Conservation (phyloP, 2,329 filamentous ascomycete species). For the Drechslera avenae region DNA sequence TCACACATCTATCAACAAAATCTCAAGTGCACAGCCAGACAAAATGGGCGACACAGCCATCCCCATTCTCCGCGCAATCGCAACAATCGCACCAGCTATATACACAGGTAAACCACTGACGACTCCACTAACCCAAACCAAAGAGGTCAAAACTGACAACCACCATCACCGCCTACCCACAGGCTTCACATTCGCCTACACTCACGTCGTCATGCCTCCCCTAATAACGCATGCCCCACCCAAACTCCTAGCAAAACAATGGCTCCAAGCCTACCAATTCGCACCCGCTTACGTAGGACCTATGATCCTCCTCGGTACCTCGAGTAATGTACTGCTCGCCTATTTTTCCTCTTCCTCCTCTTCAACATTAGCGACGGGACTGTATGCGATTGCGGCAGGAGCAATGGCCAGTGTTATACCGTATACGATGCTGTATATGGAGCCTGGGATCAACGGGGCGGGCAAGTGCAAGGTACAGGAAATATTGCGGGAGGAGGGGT, state of each 20-base stretch:
- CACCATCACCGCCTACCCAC: too few relatives aligned
- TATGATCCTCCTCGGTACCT: constrained; percentile 41
- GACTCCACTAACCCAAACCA: not conserved
- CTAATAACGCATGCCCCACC: constrained; percentile 40
- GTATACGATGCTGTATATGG: constrained; percentile 48
- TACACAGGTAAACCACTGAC: constrained; percentile 25
- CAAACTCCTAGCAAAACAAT: constrained; percentile 47
- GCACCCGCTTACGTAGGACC: constrained; percentile 46
- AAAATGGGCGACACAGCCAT: constrained; percentile 2
- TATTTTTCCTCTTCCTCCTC: constrained; percentile 10
- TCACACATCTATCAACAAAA: not conserved
- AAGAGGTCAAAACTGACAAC: not conserved
- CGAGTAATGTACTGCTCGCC: constrained; percentile 41
- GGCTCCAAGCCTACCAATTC: constrained; percentile 48
- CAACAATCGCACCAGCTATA: constrained; percentile 30
- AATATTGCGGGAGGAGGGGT: constrained; percentile 34
- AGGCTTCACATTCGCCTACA: constrained; percentile 44
- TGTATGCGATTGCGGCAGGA: constrained; percentile 36
- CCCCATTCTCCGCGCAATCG: constrained; percentile 22
- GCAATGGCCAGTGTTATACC: constrained; percentile 41
- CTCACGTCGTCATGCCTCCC: constrained; percentile 45
- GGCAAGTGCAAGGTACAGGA: constrained; percentile 48
- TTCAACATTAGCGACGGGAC: constrained; percentile 6
- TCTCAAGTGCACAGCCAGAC: not conserved
- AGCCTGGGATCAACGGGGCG: constrained; percentile 48